A percentile compares a stretch with the other conserved stretches of the same genome.
These are phyloP conservation scores for Boletus eberwhitei DNA, from an alignment of 768 basidiomycete genomes.

Conservation along the genomic window DNA sequence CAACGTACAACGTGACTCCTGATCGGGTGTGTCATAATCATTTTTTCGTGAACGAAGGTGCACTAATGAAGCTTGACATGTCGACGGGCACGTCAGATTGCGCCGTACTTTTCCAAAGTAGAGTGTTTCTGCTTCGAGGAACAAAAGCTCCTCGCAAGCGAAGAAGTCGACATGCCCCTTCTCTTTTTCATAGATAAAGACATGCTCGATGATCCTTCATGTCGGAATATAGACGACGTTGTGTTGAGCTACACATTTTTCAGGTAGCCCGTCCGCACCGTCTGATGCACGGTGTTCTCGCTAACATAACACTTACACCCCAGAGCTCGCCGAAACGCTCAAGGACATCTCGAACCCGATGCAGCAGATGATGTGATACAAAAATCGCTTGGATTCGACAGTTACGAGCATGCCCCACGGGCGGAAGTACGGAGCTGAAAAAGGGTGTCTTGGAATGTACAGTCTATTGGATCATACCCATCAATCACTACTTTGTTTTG, in stretches of 20 bases:
- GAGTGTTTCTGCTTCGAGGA: conserved; percentile 99
- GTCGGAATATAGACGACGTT: conserved; percentile 83
- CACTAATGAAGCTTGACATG: not conserved
- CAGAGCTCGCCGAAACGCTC: conserved; percentile 82
- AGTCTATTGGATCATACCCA: not conserved
- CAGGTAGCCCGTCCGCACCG: conserved; percentile 48
- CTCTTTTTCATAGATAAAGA: conserved; percentile 99
- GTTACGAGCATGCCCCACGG: conserved; percentile 49
- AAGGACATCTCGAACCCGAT: conserved; percentile 89
- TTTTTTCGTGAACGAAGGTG: not conserved
- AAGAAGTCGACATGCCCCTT: conserved; percentile 97
- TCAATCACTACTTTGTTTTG: not conserved
- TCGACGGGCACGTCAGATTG: conserved; percentile 53
- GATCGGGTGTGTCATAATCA: conserved; percentile 63
- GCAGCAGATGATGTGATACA: conserved; percentile 78
- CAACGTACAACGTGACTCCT: conserved; percentile 99
- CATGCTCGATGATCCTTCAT: conserved; percentile 87
- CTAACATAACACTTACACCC: not conserved
- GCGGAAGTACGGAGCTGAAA: conserved; percentile 21
- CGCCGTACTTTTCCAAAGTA: conserved; percentile 98
- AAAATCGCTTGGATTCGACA: conserved; percentile 72
- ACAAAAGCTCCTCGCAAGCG: conserved; percentile 88
- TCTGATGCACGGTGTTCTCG: not conserved
- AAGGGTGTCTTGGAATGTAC: not conserved
- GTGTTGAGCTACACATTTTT: conserved; percentile 98